These are phyloP conservation scores for Sporothrix humicola DNA, from an alignment of 2,329 filamentous ascomycete species.

Conservation along the genomic window DNA sequence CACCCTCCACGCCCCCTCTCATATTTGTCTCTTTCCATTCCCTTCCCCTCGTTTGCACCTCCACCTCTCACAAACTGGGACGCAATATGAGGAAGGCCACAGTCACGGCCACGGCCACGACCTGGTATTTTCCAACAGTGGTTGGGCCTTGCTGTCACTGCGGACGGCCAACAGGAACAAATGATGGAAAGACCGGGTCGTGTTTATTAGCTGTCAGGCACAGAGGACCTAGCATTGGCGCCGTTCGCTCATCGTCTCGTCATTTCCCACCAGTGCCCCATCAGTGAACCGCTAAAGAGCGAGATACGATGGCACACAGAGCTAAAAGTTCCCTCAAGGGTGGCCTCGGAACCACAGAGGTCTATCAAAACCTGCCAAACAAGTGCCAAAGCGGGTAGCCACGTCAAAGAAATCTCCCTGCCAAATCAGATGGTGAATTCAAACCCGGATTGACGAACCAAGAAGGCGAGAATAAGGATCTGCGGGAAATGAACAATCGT, in stretches of 20 bases:
- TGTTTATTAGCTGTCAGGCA: too few relatives aligned
- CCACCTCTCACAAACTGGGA: not conserved
- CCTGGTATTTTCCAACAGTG: constrained; percentile 14
- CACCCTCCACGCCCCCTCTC: not conserved
- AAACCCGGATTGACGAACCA: not conserved
- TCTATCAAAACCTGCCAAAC: not conserved
- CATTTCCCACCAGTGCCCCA: not conserved
- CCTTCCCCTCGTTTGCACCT: not conserved
- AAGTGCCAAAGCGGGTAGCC: constrained; percentile 12
- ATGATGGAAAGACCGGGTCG: not conserved
- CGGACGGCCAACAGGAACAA: not conserved
- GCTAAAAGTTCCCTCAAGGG: too few relatives aligned
- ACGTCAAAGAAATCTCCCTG: not conserved
- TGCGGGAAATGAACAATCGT: not conserved
- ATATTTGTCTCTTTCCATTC: not conserved
- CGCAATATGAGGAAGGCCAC: not conserved
- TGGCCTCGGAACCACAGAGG: not conserved
- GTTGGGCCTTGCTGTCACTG: not conserved
- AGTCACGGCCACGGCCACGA: not conserved
- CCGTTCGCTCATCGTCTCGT: not conserved
- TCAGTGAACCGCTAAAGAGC: not conserved
- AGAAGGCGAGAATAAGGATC: constrained; percentile 3
- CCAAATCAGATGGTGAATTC: not conserved
- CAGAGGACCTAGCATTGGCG: not conserved
- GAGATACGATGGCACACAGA: not conserved